Evolutionary conservation across 176 grass and related monocot species (phyloP).

Genomic region (Rhynchospora tenuis): DNA sequence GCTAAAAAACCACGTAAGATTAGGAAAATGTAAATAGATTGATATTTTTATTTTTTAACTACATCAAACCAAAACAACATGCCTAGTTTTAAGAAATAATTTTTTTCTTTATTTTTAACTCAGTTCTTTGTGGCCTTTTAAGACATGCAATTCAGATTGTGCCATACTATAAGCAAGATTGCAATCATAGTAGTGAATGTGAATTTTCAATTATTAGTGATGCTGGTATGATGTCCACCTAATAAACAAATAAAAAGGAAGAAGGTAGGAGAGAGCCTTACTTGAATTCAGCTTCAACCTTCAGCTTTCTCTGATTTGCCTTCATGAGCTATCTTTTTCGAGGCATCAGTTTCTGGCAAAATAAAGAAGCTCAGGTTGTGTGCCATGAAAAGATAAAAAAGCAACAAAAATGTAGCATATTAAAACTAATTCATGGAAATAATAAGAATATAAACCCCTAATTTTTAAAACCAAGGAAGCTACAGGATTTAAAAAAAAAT

Average conservation of each 20-base stretch:
- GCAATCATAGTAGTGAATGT: too few relatives aligned
- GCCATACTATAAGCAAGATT: too few relatives aligned
- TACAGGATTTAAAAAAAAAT: not conserved
- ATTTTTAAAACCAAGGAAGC: not conserved
- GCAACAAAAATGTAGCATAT: not conserved
- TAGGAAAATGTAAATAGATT: too few relatives aligned
- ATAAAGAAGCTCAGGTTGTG: not conserved
- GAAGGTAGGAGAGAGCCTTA: not conserved
- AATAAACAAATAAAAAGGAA: not conserved
- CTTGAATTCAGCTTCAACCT: constrained; percentile 32
- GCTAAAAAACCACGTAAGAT: too few relatives aligned
- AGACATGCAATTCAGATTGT: too few relatives aligned
- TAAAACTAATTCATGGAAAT: not conserved
- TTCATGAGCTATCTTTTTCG: constrained; percentile 5
- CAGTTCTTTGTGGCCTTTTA: too few relatives aligned
- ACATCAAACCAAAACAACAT: too few relatives aligned
- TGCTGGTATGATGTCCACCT: not conserved
- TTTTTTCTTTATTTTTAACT: too few relatives aligned
- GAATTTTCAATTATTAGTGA: not conserved
- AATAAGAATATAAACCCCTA: not conserved
- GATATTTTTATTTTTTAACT: too few relatives aligned
- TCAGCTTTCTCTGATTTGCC: constrained; percentile 33
- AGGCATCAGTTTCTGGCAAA: constrained; percentile 28
- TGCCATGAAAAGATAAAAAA: not conserved
- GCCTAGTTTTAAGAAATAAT: too few relatives aligned